Base-by-base conservation (phyloP, 2,329 filamentous ascomycete species). In the Colletotrichum cereale region DNA sequence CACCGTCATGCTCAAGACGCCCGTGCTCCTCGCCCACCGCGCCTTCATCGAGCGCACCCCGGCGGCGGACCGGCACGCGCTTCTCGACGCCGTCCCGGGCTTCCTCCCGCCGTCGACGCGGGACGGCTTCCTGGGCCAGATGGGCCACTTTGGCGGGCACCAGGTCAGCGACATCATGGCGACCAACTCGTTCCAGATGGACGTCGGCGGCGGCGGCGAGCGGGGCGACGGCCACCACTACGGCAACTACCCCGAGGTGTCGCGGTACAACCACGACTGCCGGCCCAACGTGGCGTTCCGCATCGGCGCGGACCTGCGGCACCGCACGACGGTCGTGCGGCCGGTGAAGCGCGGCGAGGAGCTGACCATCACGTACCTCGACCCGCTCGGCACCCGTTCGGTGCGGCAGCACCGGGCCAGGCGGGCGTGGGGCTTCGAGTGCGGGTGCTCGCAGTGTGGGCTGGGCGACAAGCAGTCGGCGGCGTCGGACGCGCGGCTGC, bases 251-350 rank as follows among this genome's bases (percentile, higher is more conserved):
- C 71, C 71, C 16, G 73, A 73, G 26, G 72, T 74, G 14, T 74
- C 83, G 18, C 78, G 82, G n/a, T 76, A 84, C 68, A 85, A 85
- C 76, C 84, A 85, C 76, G 82, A 84, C 75, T 85, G 84, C 71
- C 79, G 83, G 2, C 81, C 84, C 34, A 85, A 85, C 69, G 80
- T 81, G 42, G 83, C 82, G 73, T 85, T 84, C 77, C 80, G 79
- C 74, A 83, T 82, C 67, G 74, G 77, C 42, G 63, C 75, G 2
- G 80, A 80, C 3, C 77, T 84, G 26, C 78, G 80, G 5, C 83
- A 85, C 70, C 77, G 80, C 63, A 77, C 83, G 16, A 79, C 81
- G 38, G 82, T 82, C 40, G 76, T 80, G 7, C 78, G 82, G 0
- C 78, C 80, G 53, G 84, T 85, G 63, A 48, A 60, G 6, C 77